Base-by-base conservation (phyloP, 2,329 filamentous ascomycete species). In the Fusarium illudens region DNA sequence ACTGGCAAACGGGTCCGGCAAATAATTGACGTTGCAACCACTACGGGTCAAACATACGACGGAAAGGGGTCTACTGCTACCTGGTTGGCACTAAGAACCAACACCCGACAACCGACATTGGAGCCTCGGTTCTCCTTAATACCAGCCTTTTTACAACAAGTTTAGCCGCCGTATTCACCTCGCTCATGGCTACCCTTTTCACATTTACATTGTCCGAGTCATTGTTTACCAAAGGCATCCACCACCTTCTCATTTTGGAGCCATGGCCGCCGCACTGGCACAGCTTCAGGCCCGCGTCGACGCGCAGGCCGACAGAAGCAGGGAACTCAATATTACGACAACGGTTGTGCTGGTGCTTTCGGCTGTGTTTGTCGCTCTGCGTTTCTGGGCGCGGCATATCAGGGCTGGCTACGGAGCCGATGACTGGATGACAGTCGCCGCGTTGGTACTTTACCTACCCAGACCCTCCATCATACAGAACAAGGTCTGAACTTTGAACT, bases 401-500 rank as follows among this genome's bases (percentile, higher is more conserved):
- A 33, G 59, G 4, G 49, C 59, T 34, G 55, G 64, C 2, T 67
- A 42, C 20, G 64, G 59, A 1, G 32, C 17, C 4, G 64, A 67
- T 25, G 64, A 67, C 46, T 67, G 64, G 64, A 56, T 67, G 39
- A 56, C 55, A 1, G 5, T 64, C 25, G 64, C 33, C 11, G 64
- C 64, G 1, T 34, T 67, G 27, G 64, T 67, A 49, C 12, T 55
- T 55, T 54, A 37, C 29, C 29, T 22, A 19, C 44, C n/a, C 44
- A 11, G 27, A 20, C 46, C 4, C 4, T 8, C 27, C 20, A 10
- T 7, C 6, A 17, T 11, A 17, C 29, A 50, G 55, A 48, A 17
- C 8, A 3, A 11, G 39, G 56, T 36, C 32, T 29, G 15, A 65
- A 29, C 37, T 32, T 48, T 2, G 6, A 11, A 12, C 44, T 32